Conservation (phyloP, 2,329 filamentous ascomycete species). For the Furcasterigmium furcatum region DNA sequence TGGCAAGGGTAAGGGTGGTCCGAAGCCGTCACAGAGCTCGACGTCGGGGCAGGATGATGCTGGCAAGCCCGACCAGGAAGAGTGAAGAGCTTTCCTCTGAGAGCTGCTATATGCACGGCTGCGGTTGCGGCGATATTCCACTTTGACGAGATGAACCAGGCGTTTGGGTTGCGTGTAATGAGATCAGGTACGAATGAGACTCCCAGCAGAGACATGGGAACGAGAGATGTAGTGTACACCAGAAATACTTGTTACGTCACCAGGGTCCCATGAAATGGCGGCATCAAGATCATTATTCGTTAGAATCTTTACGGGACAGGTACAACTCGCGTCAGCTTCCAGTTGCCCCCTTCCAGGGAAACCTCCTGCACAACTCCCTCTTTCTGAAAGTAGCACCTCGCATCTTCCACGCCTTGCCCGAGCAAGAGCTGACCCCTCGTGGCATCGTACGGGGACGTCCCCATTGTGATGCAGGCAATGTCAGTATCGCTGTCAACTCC, state of each 20-base stretch:
- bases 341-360: neutral
- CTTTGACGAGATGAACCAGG: no score
- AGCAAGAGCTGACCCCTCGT: neutral
- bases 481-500: slow-evolving; percentile 3
- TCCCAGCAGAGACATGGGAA: no score
- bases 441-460: neutral
- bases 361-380: slow-evolving; percentile 1
- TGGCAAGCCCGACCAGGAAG: no score
- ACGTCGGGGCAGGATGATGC: neutral
- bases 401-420: neutral
- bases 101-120: no score
- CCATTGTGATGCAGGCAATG: slow-evolving; percentile 6
- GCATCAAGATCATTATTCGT: no score
- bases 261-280: no score
- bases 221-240: no score
- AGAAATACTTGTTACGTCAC: no score
- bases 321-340: neutral
- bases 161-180: no score
- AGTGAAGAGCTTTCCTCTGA: no score
- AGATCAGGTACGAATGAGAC: no score
- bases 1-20: neutral
- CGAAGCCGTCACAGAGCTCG: neutral
- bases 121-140: no score
- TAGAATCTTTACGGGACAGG: neutral
- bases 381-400: slow-evolving; percentile 3